Evolutionary conservation across 2,329 filamentous ascomycete genomes (phyloP), one percentile per base, ranked within the genome.

Genomic region (Fusarium sp.): DNA sequence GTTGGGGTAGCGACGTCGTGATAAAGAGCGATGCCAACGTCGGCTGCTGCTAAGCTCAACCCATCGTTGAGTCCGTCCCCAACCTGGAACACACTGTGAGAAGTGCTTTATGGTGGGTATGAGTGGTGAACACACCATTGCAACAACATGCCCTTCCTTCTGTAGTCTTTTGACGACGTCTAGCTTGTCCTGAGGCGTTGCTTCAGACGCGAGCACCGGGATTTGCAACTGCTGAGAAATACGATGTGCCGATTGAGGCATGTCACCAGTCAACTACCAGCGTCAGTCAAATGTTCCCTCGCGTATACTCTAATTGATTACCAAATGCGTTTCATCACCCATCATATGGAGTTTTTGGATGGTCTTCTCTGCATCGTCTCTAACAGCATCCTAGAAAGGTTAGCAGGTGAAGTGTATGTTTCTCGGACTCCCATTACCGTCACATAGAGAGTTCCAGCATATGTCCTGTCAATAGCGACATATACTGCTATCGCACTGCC

Each of bases 261-360:
- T 41, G 26, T 41, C 51, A 3, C 51, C 36, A 9, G 51, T 55
- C 9, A 55, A 11, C 36, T 55, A n/a, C 4, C 1, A 3, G 6
- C 12, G 9, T 55, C 6, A 55, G 51, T 36, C 13, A 31, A 8
- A 10, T 18, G 3, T 1, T 24, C n/a, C 10, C n/a, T 44, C 6
- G 1, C 0, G 4, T 18, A 5, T 5, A 24, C 17, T 0, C n/a
- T 11, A 5, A 24, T 10, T 8, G 17, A n/a, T 11, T 55, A 55
- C 36, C 24, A 41, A 13, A 9, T 39, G 14, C 2, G 26, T 55
- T 15, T 10, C 9, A 3, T 55, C 18, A 5, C 51, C 36, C 51
- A 5, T 41, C 6, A 1, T 11, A 6, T 11, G 17, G 1, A 55
- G 51, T 14, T 6, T 14, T 22, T 20, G 6, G 11, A 55, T 28